phyloP scores from a whole-genome alignment of 2,329 filamentous ascomycete genomes.

The Trichothecium sympodiale region DNA sequence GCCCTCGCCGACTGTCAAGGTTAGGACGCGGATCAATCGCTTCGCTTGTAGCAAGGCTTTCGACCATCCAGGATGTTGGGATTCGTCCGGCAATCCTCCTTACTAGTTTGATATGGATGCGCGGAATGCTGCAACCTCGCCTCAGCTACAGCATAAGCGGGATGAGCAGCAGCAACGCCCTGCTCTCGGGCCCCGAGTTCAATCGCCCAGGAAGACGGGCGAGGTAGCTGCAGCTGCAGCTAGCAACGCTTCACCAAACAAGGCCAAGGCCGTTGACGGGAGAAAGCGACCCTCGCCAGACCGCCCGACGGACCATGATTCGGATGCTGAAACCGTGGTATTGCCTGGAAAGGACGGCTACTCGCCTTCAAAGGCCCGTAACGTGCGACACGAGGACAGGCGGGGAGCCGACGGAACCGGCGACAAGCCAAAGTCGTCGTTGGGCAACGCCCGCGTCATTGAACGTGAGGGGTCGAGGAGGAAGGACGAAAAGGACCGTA shows the following conservation, averaged over 20 bases:
- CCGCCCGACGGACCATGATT: conserved; percentile 44
- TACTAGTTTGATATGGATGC: conserved; percentile 58
- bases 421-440: conserved; percentile 10
- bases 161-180: conserved; percentile 26
- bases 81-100: conserved; percentile 33
- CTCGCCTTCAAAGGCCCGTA: conserved; percentile 52
- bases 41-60: too few species aligned
- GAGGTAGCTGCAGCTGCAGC: conserved; percentile 2
- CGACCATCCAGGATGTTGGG: conserved; percentile 44
- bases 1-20: too few species aligned
- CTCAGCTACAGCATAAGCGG: conserved; percentile 41
- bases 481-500: conserved; percentile 26
- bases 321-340: conserved; percentile 63
- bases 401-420: conserved; percentile 41
- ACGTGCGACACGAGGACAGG: conserved; percentile 54
- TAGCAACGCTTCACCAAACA: conserved; percentile 4
- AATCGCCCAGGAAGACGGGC: conserved; percentile 7
- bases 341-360: conserved; percentile 53
- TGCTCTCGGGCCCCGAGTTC: conserved; percentile 11
- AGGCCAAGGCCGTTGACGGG: conserved; percentile 5
- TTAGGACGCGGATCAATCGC: too few species aligned
- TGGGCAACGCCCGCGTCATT: neutral
- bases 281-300: conserved; percentile 18
- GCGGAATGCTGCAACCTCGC: conserved; percentile 55
- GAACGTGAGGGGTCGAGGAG: neutral